Percentiles rank a stretch among this genome's conserved stretches.
phyloP scores from a whole-genome alignment of 441 rosid species.

The Lepidium campestre region DNA sequence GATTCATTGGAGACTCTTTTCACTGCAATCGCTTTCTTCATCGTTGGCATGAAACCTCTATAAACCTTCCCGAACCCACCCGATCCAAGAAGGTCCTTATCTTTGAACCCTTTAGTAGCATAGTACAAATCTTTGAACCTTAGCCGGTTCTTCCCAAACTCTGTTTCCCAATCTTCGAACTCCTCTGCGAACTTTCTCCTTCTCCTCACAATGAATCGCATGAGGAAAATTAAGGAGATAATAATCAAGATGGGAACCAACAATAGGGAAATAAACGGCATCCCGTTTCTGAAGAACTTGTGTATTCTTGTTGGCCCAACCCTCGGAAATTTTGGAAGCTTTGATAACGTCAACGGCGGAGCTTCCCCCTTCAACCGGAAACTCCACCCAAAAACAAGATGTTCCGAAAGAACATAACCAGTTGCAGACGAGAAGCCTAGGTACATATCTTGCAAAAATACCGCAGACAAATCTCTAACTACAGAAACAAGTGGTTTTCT shows the following conservation, averaged over 20 bases:
- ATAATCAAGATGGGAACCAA: neutral
- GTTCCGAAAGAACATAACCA: slow-evolving; percentile 35
- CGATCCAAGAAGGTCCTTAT: slow-evolving; percentile 44
- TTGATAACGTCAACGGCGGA: slow-evolving; percentile 36
- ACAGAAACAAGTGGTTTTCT: slow-evolving; percentile 42
- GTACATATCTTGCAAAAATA: slow-evolving; percentile 32
- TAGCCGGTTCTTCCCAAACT: slow-evolving; percentile 50
- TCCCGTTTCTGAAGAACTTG: neutral
- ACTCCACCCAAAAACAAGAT: slow-evolving; percentile 41
- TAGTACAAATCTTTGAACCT: slow-evolving; percentile 48
- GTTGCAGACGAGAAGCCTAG: slow-evolving; percentile 74
- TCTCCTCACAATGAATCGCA: neutral
- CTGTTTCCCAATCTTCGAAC: slow-evolving; percentile 63
- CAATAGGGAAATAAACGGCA: neutral
- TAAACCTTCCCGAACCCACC: slow-evolving; percentile 75
- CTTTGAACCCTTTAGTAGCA: slow-evolving; percentile 56
- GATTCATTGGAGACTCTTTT: no score
- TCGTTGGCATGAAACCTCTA: slow-evolving; percentile 40
- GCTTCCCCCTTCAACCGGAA: slow-evolving; percentile 42
- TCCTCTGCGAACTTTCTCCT: slow-evolving; percentile 32
- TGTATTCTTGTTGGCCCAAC: neutral
- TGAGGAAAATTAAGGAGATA: neutral
- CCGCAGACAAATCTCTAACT: slow-evolving; percentile 39
- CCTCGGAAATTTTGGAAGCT: slow-evolving; percentile 36
- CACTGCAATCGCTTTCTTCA: slow-evolving; percentile 46